Evolutionary conservation across 2,329 filamentous ascomycete species (phyloP).

Genomic region (Hypoxylon sp.): DNA sequence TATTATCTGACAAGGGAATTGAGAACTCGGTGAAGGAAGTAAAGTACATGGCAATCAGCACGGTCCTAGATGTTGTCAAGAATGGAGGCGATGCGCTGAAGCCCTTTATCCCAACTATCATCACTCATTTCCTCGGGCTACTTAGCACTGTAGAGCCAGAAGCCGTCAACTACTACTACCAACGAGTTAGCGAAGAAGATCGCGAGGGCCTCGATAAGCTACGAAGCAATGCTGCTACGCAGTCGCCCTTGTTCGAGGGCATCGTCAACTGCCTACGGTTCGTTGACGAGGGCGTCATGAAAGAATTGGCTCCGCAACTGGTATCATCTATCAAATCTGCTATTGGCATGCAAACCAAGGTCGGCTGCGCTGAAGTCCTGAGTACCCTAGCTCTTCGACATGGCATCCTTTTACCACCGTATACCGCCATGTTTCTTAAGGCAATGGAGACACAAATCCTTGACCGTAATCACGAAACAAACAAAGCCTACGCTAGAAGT

Average conservation of each 20-base stretch:
- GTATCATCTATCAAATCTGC: constrained; percentile 85
- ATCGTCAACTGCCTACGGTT: constrained; percentile 90
- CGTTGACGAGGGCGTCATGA: constrained; percentile 83
- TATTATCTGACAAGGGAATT: constrained; percentile 88
- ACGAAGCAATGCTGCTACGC: constrained; percentile 82
- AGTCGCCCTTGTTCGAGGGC: constrained; percentile 90
- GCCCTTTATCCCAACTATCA: constrained; percentile 83
- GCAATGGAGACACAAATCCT: constrained; percentile 84
- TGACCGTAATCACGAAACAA: constrained; percentile 94
- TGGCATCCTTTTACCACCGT: constrained; percentile 77
- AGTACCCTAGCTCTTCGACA: constrained; percentile 87
- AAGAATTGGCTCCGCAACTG: constrained; percentile 76
- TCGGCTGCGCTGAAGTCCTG: constrained; percentile 87
- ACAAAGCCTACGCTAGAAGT: constrained; percentile 86
- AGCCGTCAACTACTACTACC: constrained; percentile 90
- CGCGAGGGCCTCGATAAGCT: constrained; percentile 92
- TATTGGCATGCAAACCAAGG: constrained; percentile 92
- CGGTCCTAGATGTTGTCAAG: constrained; percentile 89
- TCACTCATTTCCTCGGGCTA: constrained; percentile 83
- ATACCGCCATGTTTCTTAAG: constrained; percentile 81
- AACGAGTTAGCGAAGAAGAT: constrained; percentile 88
- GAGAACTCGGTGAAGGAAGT: constrained; percentile 92
- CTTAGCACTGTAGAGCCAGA: constrained; percentile 91
- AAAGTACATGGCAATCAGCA: constrained; percentile 83
- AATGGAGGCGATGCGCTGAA: constrained; percentile 83